phyloP scores from a whole-genome alignment of 2,329 filamentous ascomycete species.

The Chaetomium sp. region DNA sequence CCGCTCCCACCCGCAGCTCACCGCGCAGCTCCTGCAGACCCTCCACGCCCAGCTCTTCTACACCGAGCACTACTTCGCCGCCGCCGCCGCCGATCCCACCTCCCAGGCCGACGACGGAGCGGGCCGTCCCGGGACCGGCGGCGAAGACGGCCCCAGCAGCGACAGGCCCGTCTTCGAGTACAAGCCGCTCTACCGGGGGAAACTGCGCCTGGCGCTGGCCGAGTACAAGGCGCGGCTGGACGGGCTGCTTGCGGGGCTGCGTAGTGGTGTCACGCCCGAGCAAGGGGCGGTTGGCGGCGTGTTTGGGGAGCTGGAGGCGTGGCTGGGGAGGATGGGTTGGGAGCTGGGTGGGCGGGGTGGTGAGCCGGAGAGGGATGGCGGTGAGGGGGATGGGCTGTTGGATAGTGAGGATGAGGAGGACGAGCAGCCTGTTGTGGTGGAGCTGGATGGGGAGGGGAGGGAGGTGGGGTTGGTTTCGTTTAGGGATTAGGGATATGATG shows the following conservation, averaged over 20 bases:
- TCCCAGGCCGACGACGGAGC: too few species aligned
- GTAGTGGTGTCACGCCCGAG: slow-evolving; percentile 41
- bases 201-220: slow-evolving; percentile 52
- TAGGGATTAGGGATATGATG: slow-evolving; percentile 8
- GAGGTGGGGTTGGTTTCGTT: slow-evolving; percentile 56
- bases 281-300: slow-evolving; percentile 50
- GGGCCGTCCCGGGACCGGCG: slow-evolving; percentile 38
- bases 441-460: slow-evolving; percentile 55
- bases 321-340: slow-evolving; percentile 55
- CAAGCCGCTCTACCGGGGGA: slow-evolving; percentile 38
- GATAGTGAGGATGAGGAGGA: slow-evolving; percentile 52
- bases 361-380: slow-evolving; percentile 41
- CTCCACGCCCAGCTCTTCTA: slow-evolving; percentile 60
- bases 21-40: slow-evolving; percentile 50
- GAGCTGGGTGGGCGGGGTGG: slow-evolving; percentile 49
- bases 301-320: slow-evolving; percentile 53
- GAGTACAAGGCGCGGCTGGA: slow-evolving; percentile 58
- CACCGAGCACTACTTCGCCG: slow-evolving; percentile 49
- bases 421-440: slow-evolving; percentile 56
- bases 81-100: slow-evolving; percentile 38
- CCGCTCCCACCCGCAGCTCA: slow-evolving; percentile 48
- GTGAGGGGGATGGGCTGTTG: slow-evolving; percentile 42
- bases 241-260: slow-evolving; percentile 47
- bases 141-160: slow-evolving; percentile 17
- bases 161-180: slow-evolving; percentile 39